Conservation (phyloP, 2,329 filamentous ascomycete genomes). For the Colletotrichum sp. region DNA sequence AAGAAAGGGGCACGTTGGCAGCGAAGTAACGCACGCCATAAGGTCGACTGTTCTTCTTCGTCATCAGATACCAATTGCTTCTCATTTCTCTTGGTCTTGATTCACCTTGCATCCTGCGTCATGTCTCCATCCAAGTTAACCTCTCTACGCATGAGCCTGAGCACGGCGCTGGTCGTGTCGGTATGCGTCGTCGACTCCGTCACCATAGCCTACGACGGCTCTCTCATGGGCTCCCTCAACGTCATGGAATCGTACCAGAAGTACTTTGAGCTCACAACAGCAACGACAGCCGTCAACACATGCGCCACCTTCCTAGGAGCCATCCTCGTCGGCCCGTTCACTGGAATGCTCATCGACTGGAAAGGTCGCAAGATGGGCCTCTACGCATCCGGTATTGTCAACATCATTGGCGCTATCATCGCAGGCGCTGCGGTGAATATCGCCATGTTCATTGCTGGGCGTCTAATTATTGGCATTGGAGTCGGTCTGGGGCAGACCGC, state of each 20-base stretch:
- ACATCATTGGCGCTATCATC: slow-evolving; percentile 62
- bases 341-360: slow-evolving; percentile 53
- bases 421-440: slow-evolving; percentile 62
- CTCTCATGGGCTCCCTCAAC: slow-evolving; percentile 40
- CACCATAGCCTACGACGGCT: slow-evolving; percentile 33
- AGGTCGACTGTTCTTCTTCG: neutral
- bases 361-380: slow-evolving; percentile 49
- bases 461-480: slow-evolving; percentile 66
- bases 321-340: slow-evolving; percentile 51
- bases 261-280: slow-evolving; percentile 53
- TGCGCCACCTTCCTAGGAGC: slow-evolving; percentile 57
- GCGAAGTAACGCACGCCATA: neutral
- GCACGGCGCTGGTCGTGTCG: slow-evolving; percentile 25
- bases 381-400: slow-evolving; percentile 49
- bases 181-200: slow-evolving; percentile 30
- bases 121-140: neutral
- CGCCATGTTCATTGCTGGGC: slow-evolving; percentile 55
- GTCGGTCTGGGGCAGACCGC: slow-evolving; percentile 71
- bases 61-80: rapidly evolving
- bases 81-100: neutral
- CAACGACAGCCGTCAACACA: slow-evolving; percentile 53
- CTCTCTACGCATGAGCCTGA: slow-evolving; percentile 20
- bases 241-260: slow-evolving; percentile 53
- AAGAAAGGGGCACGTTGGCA: neutral
- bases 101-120: neutral